Evolutionary conservation across 2,329 filamentous ascomycete species (phyloP), one percentile per base, ranked within the genome.

Genomic region (Periconia digitata): DNA sequence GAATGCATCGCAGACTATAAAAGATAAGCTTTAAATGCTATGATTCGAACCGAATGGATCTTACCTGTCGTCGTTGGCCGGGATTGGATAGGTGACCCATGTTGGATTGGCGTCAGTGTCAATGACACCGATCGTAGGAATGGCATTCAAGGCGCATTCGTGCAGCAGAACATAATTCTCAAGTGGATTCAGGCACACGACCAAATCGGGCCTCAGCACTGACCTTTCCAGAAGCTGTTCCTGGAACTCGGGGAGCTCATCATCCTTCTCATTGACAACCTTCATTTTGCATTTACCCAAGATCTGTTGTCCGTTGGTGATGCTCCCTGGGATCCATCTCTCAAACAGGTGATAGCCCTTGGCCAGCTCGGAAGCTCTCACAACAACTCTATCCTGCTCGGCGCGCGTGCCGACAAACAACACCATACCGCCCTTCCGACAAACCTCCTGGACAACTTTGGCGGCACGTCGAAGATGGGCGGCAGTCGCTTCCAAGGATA

Each of bases 11-110:
- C 58, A 96, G 73, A 82, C 91, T 95, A 51, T 71, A 44, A 5
- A 23, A 16, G 13, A 44, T 62, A 39, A 61, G 50, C 23, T 34
- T 15, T 23, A 17, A 46, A 17, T 22, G 13, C 27, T 8, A 10
- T 6, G 27, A 17, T 12, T 13, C 15, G 24, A 23, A 24, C 21
- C 32, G 18, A n/a, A 17, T 7, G 29, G 6, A 39, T 69, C 79
- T 66, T 71, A 90, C 87, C 86, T 91, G 79, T 99, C 94, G 67
- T 99, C 94, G 71, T 99, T 99, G 43, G 90, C 90, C 2, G 94
- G 94, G 59, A 99, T 96, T 13, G 89, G 89, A 69, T 99, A 99
- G 3, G 94, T 97, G 43, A 97, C 91, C 84, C 89, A 92, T 0
- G 90, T 90, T 0, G 94, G 90, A 72, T 97, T 89, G 2, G 85